Percentiles rank a stretch among this genome's conserved stretches.
Conservation (phyloP, 495 filamentous ascomycete genomes). For the Penicillium coffeae region DNA sequence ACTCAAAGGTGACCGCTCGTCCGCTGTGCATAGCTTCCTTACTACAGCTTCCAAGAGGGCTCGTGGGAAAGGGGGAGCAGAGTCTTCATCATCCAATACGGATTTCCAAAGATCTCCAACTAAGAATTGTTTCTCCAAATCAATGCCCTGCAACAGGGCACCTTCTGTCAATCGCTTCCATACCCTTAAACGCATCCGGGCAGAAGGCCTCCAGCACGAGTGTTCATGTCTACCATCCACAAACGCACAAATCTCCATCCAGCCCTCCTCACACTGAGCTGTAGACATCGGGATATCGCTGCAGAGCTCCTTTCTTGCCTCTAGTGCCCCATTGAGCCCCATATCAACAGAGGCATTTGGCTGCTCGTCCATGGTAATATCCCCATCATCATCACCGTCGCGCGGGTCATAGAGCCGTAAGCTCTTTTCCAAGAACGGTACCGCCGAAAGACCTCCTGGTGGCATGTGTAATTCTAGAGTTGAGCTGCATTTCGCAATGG, state of each 20-base stretch:
- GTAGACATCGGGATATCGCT: conserved; percentile 43
- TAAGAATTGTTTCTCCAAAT: conserved; percentile 45
- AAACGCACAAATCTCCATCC: conserved; percentile 49
- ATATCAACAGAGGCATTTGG: neutral
- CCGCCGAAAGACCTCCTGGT: conserved; percentile 30
- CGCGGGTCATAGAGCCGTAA: conserved; percentile 33
- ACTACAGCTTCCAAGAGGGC: conserved; percentile 43
- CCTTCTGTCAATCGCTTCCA: conserved; percentile 47
- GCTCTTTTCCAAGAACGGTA: conserved; percentile 30
- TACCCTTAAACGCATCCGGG: conserved; percentile 35
- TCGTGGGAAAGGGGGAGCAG: conserved; percentile 31
- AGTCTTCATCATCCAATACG: conserved; percentile 41
- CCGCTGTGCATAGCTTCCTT: conserved; percentile 29
- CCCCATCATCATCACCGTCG: conserved; percentile 18
- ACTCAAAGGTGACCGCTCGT: conserved; percentile 17
- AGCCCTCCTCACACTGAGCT: conserved; percentile 43
- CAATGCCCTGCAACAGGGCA: conserved; percentile 40
- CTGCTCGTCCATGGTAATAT: conserved; percentile 12
- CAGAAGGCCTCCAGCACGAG: conserved; percentile 40
- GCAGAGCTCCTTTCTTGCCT: conserved; percentile 27
- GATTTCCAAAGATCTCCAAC: conserved; percentile 46
- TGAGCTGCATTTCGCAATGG: conserved; percentile 67
- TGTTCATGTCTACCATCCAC: conserved; percentile 22
- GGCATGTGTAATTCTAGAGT: conserved; percentile 62
- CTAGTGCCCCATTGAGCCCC: conserved; percentile 2